These are phyloP conservation scores for Lithohypha guttulata DNA, from an alignment of 2,329 filamentous ascomycete genomes.

Conservation along the genomic window DNA sequence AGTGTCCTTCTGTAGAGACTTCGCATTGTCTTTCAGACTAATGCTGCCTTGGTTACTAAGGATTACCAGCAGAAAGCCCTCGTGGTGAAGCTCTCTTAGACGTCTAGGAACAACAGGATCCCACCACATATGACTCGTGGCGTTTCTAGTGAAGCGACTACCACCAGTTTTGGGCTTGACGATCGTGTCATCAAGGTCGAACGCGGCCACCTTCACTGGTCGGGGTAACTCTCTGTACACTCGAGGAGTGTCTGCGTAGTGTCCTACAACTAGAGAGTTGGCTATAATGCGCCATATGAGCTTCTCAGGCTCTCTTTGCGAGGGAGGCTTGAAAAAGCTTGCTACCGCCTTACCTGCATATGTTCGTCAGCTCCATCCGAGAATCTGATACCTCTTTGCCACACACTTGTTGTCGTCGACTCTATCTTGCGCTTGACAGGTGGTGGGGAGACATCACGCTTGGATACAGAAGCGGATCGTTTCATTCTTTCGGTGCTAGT, in stretches of 20 bases:
- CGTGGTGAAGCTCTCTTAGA: slow-evolving; percentile 56
- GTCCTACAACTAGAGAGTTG: slow-evolving; percentile 65
- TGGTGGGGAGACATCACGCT: slow-evolving; percentile 46
- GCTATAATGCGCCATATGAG: slow-evolving; percentile 58
- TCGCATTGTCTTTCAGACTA: slow-evolving; percentile 61
- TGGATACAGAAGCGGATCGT: slow-evolving; percentile 26
- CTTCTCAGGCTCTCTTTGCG: slow-evolving; percentile 70
- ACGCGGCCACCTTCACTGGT: slow-evolving; percentile 32
- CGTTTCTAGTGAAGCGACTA: slow-evolving; percentile 61
- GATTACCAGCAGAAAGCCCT: slow-evolving; percentile 67
- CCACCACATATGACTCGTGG: slow-evolving; percentile 94
- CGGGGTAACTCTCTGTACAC: slow-evolving; percentile 8
- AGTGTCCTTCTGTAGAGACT: slow-evolving; percentile 54
- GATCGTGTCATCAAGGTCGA: slow-evolving; percentile 66
- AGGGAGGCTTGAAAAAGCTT: slow-evolving; percentile 79
- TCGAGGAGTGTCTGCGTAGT: slow-evolving; percentile 36
- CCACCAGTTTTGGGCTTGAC: slow-evolving; percentile 64
- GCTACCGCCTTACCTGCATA: slow-evolving; percentile 47
- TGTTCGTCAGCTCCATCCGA: not conserved
- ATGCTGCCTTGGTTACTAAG: slow-evolving; percentile 85
- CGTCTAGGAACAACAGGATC: slow-evolving; percentile 55
- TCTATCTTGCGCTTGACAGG: slow-evolving; percentile 45
- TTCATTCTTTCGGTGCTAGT: too few species aligned
- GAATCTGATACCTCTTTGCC: too few species aligned
- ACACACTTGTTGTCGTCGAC: slow-evolving; percentile 43